These are phyloP conservation scores for Kurtzmaniella quercitrusa DNA, from an alignment of 1,139 yeast species.

Conservation along the genomic window DNA sequence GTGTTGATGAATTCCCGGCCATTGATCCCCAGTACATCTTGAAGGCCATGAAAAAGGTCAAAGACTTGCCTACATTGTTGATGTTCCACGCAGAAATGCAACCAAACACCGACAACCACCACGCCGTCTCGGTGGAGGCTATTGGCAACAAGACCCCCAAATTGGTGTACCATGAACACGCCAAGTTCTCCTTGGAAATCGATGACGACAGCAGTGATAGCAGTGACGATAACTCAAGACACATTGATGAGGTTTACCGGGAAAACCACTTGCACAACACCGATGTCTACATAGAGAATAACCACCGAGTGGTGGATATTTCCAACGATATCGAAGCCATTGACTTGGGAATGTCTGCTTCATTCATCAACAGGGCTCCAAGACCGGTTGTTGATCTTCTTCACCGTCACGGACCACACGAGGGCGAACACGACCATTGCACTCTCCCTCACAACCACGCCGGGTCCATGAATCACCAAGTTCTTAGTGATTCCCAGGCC, in stretches of 20 bases:
- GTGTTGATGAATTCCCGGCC: constrained; percentile 92
- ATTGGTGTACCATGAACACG: constrained; percentile 14
- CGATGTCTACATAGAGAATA: constrained; percentile 6
- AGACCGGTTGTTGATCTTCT: constrained; percentile 31
- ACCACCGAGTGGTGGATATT: constrained; percentile 1
- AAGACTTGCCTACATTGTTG: constrained; percentile 61
- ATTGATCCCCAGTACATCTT: constrained; percentile 59
- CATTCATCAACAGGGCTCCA: constrained; percentile 41
- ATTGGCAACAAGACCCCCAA: constrained; percentile 19
- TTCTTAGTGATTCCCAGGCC: constrained; percentile 47
- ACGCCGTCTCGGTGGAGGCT: constrained; percentile 19
- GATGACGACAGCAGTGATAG: constrained; percentile 14
- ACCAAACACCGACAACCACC: constrained; percentile 27
- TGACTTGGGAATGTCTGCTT: constrained; percentile 44
- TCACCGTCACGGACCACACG: constrained; percentile 13
- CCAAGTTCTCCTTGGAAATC: constrained; percentile 15
- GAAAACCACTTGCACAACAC: neutral
- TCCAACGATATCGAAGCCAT: constrained; percentile 27
- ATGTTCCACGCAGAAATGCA: constrained; percentile 96
- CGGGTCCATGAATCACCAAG: constrained; percentile 31
- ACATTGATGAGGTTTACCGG: neutral
- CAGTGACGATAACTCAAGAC: neutral
- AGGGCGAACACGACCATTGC: constrained; percentile 30
- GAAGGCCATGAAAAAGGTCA: constrained; percentile 58
- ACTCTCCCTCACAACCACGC: constrained; percentile 38